Conservation (phyloP, 345 rosid genomes). For the Ailanthus altissimus region DNA sequence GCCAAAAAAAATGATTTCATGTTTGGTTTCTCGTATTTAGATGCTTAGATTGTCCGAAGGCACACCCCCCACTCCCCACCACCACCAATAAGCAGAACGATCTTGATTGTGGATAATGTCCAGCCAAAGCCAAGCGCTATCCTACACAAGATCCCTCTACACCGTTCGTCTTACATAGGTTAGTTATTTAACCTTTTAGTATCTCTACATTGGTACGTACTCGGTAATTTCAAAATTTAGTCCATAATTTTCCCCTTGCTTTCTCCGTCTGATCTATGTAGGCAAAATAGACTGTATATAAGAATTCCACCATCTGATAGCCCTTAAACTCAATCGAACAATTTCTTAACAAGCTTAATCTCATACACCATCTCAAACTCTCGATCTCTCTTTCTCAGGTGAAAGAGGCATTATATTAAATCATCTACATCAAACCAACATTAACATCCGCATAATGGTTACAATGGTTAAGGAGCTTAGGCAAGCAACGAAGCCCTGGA, state of each 20-base stretch:
- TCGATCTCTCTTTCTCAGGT: too few species aligned
- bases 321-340: not conserved
- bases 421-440: not conserved
- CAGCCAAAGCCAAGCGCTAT: too few species aligned
- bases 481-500: constrained; percentile 31
- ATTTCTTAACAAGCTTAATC: not conserved
- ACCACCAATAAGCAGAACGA: too few species aligned
- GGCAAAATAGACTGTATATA: not conserved
- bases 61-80: too few species aligned
- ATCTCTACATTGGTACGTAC: not conserved
- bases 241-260: not conserved
- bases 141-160: not conserved
- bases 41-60: too few species aligned
- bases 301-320: not conserved
- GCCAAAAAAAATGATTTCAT: too few species aligned
- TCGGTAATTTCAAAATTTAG: not conserved
- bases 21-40: too few species aligned
- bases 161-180: not conserved
- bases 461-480: constrained; percentile 25
- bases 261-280: not conserved
- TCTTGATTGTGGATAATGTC: too few species aligned
- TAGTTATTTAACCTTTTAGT: not conserved
- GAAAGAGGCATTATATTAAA: not conserved
- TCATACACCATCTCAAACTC: too few species aligned
- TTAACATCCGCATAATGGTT: not conserved